Conservation (phyloP, 2,329 filamentous ascomycete genomes). For the Hymenoscyphus occultus region DNA sequence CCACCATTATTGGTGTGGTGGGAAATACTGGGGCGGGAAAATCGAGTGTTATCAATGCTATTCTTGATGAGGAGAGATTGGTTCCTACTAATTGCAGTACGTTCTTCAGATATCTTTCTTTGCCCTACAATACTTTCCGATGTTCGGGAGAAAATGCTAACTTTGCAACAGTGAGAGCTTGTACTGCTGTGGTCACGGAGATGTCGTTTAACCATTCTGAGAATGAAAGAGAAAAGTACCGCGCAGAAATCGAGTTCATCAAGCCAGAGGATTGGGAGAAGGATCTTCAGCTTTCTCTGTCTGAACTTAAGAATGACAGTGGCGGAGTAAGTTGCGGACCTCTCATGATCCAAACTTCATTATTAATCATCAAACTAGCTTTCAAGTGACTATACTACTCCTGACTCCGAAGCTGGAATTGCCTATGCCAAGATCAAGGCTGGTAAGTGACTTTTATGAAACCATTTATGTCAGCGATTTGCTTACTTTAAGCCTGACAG, state of each 20-base stretch:
- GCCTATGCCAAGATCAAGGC: conserved; percentile 51
- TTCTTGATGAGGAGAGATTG: conserved; percentile 48
- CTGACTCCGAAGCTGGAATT: conserved; percentile 39
- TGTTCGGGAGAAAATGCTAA: background rate
- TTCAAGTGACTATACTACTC: conserved; percentile 25
- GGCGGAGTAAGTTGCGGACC: conserved; percentile 34
- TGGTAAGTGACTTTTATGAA: conserved; percentile 20
- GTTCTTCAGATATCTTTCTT: conserved; percentile 40
- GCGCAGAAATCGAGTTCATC: conserved; percentile 42
- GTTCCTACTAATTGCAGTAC: conserved; percentile 38
- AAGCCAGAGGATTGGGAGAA: conserved; percentile 24
- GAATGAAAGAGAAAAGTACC: conserved; percentile 37
- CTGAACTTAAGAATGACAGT: conserved; percentile 19
- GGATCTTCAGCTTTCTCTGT: conserved; percentile 21
- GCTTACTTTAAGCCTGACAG: conserved; percentile 35
- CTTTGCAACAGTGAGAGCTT: conserved; percentile 35
- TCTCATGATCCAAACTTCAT: conserved; percentile 42
- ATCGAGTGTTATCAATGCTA: conserved; percentile 29
- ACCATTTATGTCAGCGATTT: conserved; percentile 39
- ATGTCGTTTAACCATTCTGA: conserved; percentile 44
- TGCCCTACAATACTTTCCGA: background rate
- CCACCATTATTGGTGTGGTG: conserved; percentile 30
- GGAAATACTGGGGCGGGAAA: conserved; percentile 33
- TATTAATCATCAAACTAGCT: conserved; percentile 40
- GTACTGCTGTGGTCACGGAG: conserved; percentile 47